Evolutionary conservation across 306 rosid genomes (phyloP).

Genomic region (Trifolium pratense): DNA sequence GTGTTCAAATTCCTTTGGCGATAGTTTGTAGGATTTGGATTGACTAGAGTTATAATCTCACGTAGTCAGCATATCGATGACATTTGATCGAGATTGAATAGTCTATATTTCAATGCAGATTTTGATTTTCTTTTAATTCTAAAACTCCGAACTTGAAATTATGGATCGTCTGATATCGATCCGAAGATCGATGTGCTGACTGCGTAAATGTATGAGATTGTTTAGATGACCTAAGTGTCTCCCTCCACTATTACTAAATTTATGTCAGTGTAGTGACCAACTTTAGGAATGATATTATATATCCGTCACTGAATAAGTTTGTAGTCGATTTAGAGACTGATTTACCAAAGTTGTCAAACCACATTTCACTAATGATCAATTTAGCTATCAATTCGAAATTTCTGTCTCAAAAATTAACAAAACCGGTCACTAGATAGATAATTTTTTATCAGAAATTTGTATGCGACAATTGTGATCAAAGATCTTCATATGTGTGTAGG

Average conservation of each 20-base stretch:
- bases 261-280: no score
- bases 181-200: neutral
- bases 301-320: no score
- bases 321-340: no score
- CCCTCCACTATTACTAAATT: no score
- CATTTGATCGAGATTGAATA: neutral
- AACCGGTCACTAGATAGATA: no score
- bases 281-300: no score
- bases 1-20: neutral
- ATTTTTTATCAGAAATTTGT: neutral
- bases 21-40: neutral
- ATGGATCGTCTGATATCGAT: neutral
- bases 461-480: constrained; percentile 8
- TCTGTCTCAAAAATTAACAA: no score
- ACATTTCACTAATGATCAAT: no score
- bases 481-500: constrained; percentile 31
- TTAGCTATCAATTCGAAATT: no score
- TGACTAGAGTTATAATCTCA: neutral
- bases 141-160: neutral
- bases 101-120: neutral
- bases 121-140: neutral
- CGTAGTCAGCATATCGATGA: neutral
- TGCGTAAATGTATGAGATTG: neutral
- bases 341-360: no score
- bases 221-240: no score